Base-by-base conservation (phyloP, 176 grass and related monocot genomes). In the Oryza meyeriana region DNA sequence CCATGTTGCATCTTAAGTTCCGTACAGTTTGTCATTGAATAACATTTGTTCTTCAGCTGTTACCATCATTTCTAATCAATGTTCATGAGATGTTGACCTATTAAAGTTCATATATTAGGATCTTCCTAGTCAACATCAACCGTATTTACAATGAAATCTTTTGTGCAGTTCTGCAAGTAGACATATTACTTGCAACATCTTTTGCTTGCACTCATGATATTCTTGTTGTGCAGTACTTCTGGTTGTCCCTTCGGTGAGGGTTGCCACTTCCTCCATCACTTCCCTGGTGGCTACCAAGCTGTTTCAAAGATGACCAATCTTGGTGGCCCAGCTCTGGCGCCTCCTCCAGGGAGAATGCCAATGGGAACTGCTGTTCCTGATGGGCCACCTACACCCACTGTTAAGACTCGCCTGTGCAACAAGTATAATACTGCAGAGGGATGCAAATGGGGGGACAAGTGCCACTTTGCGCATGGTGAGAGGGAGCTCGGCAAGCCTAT, bases 391-490 rank as follows among this genome's bases (percentile, higher is more conserved):
- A 20, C 76, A 69, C 69, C 88, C 47, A 72, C 80, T 5, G 64
- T 80, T 22, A 94, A 94, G 86, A 92, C 92, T 61, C 82, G 87
- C 28, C 20, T 98, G 44, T 94, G 95, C 88, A 94, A 87, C 90
- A 98, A 94, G 71, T 94, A 87, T 25, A 93, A 91, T 66, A 93
- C 86, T 64, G 86, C 78, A 35, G 95, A 98, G 20, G 95, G 95
- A 22, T 98, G 92, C 81, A 91, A 92, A 86, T 98, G 67, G 62
- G 92, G 92, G 26, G 92, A 91, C 9, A 91, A 89, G 27, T 98
- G 92, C 47, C 92, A 80, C 65, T 94, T 97, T 83, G 95, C 95
- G 20, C 92, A 98, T 42, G 86, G 92, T 18, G 95, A 98, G 41
- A 79, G 88, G 41, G 95, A 98, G 34, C 81, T 98, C 16, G 90